phyloP scores from a whole-genome alignment of 441 rosid species.

The Kokia cookei region DNA sequence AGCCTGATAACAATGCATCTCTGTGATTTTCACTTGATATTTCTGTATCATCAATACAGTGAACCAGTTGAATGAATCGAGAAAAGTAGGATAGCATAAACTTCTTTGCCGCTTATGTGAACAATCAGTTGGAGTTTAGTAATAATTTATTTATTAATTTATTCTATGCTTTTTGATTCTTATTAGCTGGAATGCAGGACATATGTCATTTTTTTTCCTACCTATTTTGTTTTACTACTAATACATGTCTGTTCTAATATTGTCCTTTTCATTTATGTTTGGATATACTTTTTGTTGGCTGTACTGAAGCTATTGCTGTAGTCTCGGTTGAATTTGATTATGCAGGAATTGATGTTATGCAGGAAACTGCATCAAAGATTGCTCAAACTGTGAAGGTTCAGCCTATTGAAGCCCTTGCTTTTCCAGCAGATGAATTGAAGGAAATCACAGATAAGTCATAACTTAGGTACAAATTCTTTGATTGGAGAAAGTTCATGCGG shows the following conservation, averaged over 20 bases:
- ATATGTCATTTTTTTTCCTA: background rate
- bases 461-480: slow-evolving; percentile 53
- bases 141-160: background rate
- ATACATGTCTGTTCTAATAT: background rate
- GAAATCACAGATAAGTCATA: slow-evolving; percentile 62
- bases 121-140: background rate
- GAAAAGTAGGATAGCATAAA: background rate
- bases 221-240: background rate
- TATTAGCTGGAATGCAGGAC: background rate
- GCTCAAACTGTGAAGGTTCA: slow-evolving; percentile 64
- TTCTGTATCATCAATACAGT: background rate
- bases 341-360: slow-evolving; percentile 53
- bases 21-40: background rate
- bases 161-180: background rate
- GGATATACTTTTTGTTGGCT: background rate
- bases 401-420: slow-evolving; percentile 82
- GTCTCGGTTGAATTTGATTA: slow-evolving; percentile 13
- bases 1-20: background rate
- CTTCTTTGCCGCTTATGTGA: background rate
- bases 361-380: slow-evolving; percentile 57
- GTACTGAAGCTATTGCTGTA: background rate
- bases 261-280: background rate
- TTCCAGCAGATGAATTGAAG: slow-evolving; percentile 46
- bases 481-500: slow-evolving; percentile 77
- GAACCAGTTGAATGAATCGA: too few relatives aligned